Evolutionary conservation across 192 early-diverging fungal species (phyloP).

Genomic region (Entrophospora sp.): DNA sequence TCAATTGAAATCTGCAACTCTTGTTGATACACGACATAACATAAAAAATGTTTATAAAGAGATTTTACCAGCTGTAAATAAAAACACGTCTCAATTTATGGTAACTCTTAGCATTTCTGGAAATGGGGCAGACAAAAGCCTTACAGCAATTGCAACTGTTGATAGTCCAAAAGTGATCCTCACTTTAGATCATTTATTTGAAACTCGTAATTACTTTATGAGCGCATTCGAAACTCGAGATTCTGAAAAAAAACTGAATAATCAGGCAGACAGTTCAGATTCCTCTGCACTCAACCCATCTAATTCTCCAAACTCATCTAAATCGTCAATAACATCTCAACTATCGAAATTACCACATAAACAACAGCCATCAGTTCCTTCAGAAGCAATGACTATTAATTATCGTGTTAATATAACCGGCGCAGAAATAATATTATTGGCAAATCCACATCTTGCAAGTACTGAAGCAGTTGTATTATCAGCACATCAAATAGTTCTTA

Average conservation of each 20-base stretch:
- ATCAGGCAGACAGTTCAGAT: background rate
- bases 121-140: constrained; percentile 33
- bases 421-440: constrained; percentile 80
- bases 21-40: constrained; percentile 72
- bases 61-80: constrained; percentile 62
- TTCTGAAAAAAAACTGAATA: background rate
- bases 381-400: constrained; percentile 32
- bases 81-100: constrained; percentile 53
- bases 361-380: background rate
- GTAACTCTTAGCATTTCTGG: constrained; percentile 37
- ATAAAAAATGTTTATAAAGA: constrained; percentile 74
- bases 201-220: constrained; percentile 67
- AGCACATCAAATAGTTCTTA: constrained; percentile 68
- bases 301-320: constrained; percentile 9
- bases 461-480: constrained; percentile 89
- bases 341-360: background rate
- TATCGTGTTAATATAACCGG: constrained; percentile 72
- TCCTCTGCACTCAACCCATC: constrained; percentile 19
- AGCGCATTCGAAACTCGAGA: constrained; percentile 36
- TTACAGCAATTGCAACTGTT: constrained; percentile 62
- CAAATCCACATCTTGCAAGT: constrained; percentile 52
- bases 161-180: constrained; percentile 78
- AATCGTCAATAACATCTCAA: background rate
- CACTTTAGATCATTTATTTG: constrained; percentile 79
- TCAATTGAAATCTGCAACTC: constrained; percentile 57